These are phyloP conservation scores for Globisporangium recalcitrans DNA, from an alignment of 352 stramenopile species.

Conservation along the genomic window DNA sequence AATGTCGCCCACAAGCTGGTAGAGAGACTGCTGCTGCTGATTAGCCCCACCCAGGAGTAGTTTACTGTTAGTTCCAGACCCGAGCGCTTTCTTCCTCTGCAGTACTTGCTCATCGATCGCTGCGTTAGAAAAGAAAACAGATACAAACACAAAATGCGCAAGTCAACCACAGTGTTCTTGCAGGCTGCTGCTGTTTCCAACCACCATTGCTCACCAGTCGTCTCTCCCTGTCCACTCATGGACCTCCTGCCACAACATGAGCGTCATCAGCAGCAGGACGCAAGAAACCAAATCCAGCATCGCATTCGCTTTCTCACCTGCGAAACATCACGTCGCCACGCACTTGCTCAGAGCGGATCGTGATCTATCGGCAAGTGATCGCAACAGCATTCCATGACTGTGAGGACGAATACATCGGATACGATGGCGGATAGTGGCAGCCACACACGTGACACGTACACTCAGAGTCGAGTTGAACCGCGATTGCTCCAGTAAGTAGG, in stretches of 20 bases:
- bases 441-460: constrained; percentile 11
- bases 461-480: constrained; percentile 34
- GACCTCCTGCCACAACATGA: neutral
- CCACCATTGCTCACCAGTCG: constrained; percentile 1
- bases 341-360: constrained; percentile 24
- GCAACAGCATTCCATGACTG: neutral
- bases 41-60: neutral
- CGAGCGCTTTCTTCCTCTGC: neutral
- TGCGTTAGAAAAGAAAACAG: neutral
- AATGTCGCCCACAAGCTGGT: constrained; percentile 33
- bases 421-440: neutral
- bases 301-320: constrained; percentile 7
- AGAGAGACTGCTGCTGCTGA: constrained; percentile 15
- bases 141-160: neutral
- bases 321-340: constrained; percentile 34
- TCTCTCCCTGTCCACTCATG: constrained; percentile 5
- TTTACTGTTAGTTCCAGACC: constrained; percentile 4
- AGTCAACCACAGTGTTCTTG: neutral
- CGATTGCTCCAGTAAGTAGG: constrained; percentile 31
- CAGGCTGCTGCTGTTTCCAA: neutral
- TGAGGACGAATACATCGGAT: neutral
- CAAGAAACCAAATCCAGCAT: neutral
- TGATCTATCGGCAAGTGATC: constrained; percentile 19
- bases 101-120: neutral
- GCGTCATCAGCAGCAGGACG: neutral